Evolutionary conservation across 1,139 yeast genomes (phyloP).

Genomic region (Saccharomyces hybrid): DNA sequence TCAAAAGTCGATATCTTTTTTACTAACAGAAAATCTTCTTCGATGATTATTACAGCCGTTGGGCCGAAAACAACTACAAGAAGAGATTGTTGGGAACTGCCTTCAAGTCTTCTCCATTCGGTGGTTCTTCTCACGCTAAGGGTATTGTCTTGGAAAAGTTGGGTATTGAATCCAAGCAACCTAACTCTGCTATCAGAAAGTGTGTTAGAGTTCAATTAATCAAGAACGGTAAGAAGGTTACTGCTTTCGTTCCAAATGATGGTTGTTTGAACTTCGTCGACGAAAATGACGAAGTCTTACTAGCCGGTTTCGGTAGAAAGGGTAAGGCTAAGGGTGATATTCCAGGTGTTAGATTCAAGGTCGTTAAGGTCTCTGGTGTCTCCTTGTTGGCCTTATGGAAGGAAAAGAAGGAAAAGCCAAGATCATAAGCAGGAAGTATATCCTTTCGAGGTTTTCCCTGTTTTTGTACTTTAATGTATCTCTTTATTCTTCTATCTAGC

Average conservation of each 20-base stretch:
- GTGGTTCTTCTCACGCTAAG: conserved; percentile 99
- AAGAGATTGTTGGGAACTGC: conserved; percentile 99
- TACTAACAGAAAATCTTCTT: not conserved
- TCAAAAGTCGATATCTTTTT: not conserved
- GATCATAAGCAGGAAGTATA: conserved; percentile 56
- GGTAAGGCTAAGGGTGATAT: conserved; percentile 99
- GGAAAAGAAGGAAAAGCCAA: conserved; percentile 99
- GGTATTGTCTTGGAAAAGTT: conserved; percentile 99
- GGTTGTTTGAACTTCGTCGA: conserved; percentile 99
- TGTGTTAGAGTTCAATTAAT: conserved; percentile 99
- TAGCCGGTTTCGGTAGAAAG: conserved; percentile 99
- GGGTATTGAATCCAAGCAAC: conserved; percentile 99
- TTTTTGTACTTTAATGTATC: conserved; percentile 12
- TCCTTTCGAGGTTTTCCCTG: not conserved
- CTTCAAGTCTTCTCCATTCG: conserved; percentile 99
- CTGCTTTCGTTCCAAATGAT: conserved; percentile 99
- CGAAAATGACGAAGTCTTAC: conserved; percentile 98
- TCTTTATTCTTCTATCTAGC: conserved; percentile 1
- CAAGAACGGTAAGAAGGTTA: conserved; percentile 99
- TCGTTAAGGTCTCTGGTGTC: conserved; percentile 99
- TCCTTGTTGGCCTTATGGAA: conserved; percentile 99
- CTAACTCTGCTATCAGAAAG: conserved; percentile 99
- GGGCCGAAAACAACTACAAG: conserved; percentile 99
- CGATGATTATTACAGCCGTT: conserved; percentile 49
- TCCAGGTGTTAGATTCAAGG: conserved; percentile 99